Conservation (phyloP, 2,329 filamentous ascomycete species). For the Pseudofabraea citricarpa region DNA sequence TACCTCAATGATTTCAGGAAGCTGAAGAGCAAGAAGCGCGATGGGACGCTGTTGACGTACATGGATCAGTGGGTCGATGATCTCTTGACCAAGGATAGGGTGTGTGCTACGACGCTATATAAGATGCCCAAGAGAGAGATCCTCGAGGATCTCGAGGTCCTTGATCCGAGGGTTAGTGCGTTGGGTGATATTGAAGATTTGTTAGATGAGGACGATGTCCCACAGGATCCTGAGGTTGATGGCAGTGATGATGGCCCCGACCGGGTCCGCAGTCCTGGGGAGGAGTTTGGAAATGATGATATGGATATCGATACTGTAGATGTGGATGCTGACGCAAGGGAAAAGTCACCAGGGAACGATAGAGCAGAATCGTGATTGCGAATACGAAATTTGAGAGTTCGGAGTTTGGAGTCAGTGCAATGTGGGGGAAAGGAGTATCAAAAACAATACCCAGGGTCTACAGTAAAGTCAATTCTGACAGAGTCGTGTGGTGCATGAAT, state of each 20-base stretch:
- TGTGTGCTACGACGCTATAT: slow-evolving; percentile 89
- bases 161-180: slow-evolving; percentile 82
- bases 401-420: neutral
- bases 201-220: slow-evolving; percentile 36
- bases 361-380: neutral
- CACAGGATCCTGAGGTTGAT: neutral
- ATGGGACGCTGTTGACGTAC: slow-evolving; percentile 70
- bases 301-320: neutral
- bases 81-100: slow-evolving; percentile 78
- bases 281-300: neutral
- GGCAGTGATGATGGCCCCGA: neutral
- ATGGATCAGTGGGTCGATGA: slow-evolving; percentile 95
- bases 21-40: slow-evolving; percentile 69
- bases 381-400: neutral
- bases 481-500: too few species aligned
- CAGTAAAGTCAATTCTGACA: too few species aligned
- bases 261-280: neutral
- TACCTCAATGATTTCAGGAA: slow-evolving; percentile 80
- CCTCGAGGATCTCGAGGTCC: slow-evolving; percentile 80
- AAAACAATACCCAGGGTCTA: too few species aligned
- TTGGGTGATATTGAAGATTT: slow-evolving; percentile 74
- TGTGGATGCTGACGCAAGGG: too few species aligned
- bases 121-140: slow-evolving; percentile 80
- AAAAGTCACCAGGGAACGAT: neutral
- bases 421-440: neutral